Base-by-base conservation (phyloP, 2,329 filamentous ascomycete genomes). In the Drechslera avenae region DNA sequence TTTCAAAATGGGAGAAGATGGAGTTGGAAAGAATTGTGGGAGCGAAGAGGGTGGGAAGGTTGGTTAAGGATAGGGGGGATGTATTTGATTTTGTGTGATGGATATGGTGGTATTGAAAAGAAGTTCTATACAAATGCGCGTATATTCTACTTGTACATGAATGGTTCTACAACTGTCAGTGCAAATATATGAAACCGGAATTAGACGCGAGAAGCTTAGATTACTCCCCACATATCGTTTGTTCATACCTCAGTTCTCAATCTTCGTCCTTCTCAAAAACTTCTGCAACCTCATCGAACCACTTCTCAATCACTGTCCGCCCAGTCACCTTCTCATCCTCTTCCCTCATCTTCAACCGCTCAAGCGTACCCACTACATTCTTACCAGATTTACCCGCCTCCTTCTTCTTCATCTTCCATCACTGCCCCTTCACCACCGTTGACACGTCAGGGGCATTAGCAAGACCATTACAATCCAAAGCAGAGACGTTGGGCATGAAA, bases 11-110 rank as follows among this genome's bases (percentile, higher is more conserved):
- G 81, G 94, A 99, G 76, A 84, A 86, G 10, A 78, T 97, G 76
- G 92, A 89, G 78, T 75, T 97, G 64, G 94, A 99, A 79, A 83
- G 94, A 50, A 79, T 97, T 32, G 92, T 92, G 2, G 94, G 94
- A 1, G 89, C 83, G 2, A 84, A 88, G 75, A 83, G 94, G 56
- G 86, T 94, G 5, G 86, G 85, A 13, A 89, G 86, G 71, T 94
- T 99, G 91, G 78, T 97, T 49, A 83, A 81, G 55, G 91, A 95
- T 63, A 86, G 84, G 67, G 84, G 83, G 3, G 93, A 97, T 82
- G 94, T 90, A 1, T 99, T 97, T 83, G 92, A 96, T 69, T 97
- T 97, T 80, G 81, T 96, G 54, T 96, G 19, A 39, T 30, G 13
- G 5, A 8, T 5, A 8, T 28, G 5, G 26, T 19, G 17, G 23